A percentile compares a stretch with the other conserved stretches of the same genome.
Evolutionary conservation across 345 rosid genomes (phyloP).

Genomic region (Populus alba): DNA sequence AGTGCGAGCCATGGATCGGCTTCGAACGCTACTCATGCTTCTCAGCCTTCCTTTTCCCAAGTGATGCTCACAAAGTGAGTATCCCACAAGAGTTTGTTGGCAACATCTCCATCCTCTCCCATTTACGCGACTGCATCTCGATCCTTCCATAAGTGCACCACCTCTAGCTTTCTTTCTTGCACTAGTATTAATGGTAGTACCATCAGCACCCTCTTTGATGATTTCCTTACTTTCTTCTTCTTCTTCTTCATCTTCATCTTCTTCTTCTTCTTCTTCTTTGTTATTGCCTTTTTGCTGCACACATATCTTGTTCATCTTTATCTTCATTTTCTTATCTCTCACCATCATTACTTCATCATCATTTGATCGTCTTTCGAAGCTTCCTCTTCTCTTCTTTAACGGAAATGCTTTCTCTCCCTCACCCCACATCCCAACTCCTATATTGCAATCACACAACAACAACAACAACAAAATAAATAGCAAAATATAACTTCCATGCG

Average conservation of each 20-base stretch:
- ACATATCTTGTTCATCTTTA: slow-evolving; percentile 41
- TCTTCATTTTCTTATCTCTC: slow-evolving; percentile 37
- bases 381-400: slow-evolving; percentile 61
- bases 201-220: background rate
- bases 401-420: slow-evolving; percentile 48
- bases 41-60: slow-evolving; percentile 90
- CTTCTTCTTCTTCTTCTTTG: slow-evolving; percentile 17
- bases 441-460: slow-evolving; percentile 14
- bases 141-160: slow-evolving; percentile 66
- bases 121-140: slow-evolving; percentile 90
- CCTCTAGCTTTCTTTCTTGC: slow-evolving; percentile 50
- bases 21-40: slow-evolving; percentile 55
- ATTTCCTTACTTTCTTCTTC: slow-evolving; percentile 4
- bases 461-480: slow-evolving; percentile 7
- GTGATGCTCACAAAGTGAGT: slow-evolving; percentile 95
- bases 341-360: slow-evolving; percentile 11
- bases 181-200: background rate
- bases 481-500: background rate
- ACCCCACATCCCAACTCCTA: slow-evolving; percentile 41
- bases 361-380: slow-evolving; percentile 20
- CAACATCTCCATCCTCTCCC: slow-evolving; percentile 98
- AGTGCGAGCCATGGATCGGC: slow-evolving; percentile 20
- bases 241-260: slow-evolving; percentile 10
- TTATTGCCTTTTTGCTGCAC: background rate
- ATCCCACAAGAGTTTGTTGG: slow-evolving; percentile 88